Percentiles rank a stretch among this genome's conserved stretches.
Evolutionary conservation across 2,329 filamentous ascomycete genomes (phyloP).

Genomic region (Stemphylium beticola): DNA sequence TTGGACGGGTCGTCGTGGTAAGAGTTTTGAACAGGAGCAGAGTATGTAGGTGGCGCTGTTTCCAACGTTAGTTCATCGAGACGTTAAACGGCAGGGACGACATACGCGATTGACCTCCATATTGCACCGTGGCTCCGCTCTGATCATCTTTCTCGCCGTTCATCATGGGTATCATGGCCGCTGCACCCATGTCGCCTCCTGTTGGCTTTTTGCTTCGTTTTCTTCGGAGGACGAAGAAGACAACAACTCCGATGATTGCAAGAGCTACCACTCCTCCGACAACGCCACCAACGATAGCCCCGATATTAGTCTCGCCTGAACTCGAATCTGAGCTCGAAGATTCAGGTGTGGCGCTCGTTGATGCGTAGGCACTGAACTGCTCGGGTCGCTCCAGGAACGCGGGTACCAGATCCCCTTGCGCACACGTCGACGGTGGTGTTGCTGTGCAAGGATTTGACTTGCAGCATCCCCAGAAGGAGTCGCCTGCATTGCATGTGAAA

Average conservation of each 20-base stretch:
- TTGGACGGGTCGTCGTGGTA: constrained; percentile 16
- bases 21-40: constrained; percentile 25
- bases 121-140: constrained; percentile 12
- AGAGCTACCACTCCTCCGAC: constrained; percentile 35
- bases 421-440: constrained; percentile 31
- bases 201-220: constrained; percentile 14
- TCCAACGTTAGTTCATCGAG: constrained; percentile 11
- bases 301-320: constrained; percentile 20
- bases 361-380: constrained; percentile 25
- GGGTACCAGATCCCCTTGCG: constrained; percentile 31
- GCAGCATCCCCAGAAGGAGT: constrained; percentile 31
- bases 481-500: constrained; percentile 42
- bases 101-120: constrained; percentile 33
- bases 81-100: neutral
- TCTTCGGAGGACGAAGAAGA: constrained; percentile 32
- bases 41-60: constrained; percentile 36
- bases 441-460: constrained; percentile 43
- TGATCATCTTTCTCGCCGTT: constrained; percentile 17
- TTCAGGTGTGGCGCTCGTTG: neutral
- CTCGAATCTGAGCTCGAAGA: constrained; percentile 4
- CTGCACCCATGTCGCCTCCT: constrained; percentile 9
- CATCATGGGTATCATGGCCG: constrained; percentile 22
- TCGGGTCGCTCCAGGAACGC: constrained; percentile 33
- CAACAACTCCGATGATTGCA: constrained; percentile 31
- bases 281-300: constrained; percentile 36